Conservation (phyloP, 306 rosid species). For the Pyrus bretschneideri region DNA sequence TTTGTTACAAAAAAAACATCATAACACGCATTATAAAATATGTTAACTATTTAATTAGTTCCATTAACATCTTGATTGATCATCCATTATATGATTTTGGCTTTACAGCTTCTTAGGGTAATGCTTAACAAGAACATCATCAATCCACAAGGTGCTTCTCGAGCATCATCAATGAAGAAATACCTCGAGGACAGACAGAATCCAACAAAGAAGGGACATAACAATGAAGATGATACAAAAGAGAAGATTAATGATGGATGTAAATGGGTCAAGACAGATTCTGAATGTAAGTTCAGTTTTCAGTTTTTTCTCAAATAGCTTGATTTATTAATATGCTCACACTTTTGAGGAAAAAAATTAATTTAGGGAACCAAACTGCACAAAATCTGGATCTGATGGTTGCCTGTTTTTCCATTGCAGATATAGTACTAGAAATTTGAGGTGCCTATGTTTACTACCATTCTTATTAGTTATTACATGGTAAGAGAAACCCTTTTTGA, state of each 20-base stretch:
- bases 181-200: constrained; percentile 46
- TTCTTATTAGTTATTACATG: constrained; percentile 11
- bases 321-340: not conserved
- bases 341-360: not conserved
- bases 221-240: constrained; percentile 29
- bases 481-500: constrained; percentile 23
- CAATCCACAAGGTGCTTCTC: constrained; percentile 38
- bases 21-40: not conserved
- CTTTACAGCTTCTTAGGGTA: constrained; percentile 68
- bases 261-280: constrained; percentile 98
- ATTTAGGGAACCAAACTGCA: not conserved
- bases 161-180: constrained; percentile 48
- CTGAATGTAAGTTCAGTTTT: constrained; percentile 67
- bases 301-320: not conserved
- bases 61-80: not conserved
- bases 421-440: constrained; percentile 93
- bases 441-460: constrained; percentile 9
- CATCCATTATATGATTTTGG: not conserved
- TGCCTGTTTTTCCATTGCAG: constrained; percentile 37
- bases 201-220: constrained; percentile 30
- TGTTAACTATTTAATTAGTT: not conserved
- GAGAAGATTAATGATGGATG: constrained; percentile 47
- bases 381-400: not conserved
- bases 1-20: too few relatives aligned
- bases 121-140: constrained; percentile 75